Percentiles rank a stretch among this genome's conserved stretches.
Evolutionary conservation across 2,329 filamentous ascomycete species (phyloP).

Genomic region (Phyllosticta paracitricarpa): DNA sequence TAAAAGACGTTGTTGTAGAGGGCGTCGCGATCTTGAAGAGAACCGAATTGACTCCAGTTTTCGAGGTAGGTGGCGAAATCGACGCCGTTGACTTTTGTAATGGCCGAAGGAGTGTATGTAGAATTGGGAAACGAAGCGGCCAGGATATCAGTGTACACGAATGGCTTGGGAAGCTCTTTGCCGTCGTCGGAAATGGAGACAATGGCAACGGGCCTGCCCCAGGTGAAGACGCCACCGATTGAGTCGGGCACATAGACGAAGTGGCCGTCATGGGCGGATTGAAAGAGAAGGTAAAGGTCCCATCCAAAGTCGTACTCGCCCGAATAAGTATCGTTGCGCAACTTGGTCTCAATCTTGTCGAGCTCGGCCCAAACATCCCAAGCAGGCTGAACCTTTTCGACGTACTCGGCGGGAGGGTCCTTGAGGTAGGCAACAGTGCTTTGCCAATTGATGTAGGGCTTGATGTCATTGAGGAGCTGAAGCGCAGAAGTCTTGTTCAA

Average conservation of each 20-base stretch:
- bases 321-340: slow-evolving; percentile 25
- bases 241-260: slow-evolving; percentile 47
- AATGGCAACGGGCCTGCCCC: slow-evolving; percentile 37
- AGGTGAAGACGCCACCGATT: slow-evolving; percentile 43
- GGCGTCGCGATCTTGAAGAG: slow-evolving; percentile 47
- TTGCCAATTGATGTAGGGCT: slow-evolving; percentile 38
- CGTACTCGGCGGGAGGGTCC: slow-evolving; percentile 37
- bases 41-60: slow-evolving; percentile 37
- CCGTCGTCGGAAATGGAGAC: slow-evolving; percentile 54
- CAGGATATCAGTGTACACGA: slow-evolving; percentile 41
- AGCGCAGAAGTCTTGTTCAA: slow-evolving; percentile 34
- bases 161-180: slow-evolving; percentile 45
- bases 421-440: slow-evolving; percentile 35
- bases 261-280: slow-evolving; percentile 55
- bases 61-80: slow-evolving; percentile 42
- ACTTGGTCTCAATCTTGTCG: slow-evolving; percentile 29
- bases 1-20: slow-evolving; percentile 45
- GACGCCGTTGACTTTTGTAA: slow-evolving; percentile 48
- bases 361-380: slow-evolving; percentile 33
- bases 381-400: slow-evolving; percentile 33
- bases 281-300: slow-evolving; percentile 43
- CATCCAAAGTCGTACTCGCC: slow-evolving; percentile 34
- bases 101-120: slow-evolving; percentile 37
- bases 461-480: slow-evolving; percentile 32
- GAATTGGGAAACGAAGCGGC: slow-evolving; percentile 30